Evolutionary conservation across 805 yeast species (phyloP).

Genomic region (Diddensiella santjacobensis): DNA sequence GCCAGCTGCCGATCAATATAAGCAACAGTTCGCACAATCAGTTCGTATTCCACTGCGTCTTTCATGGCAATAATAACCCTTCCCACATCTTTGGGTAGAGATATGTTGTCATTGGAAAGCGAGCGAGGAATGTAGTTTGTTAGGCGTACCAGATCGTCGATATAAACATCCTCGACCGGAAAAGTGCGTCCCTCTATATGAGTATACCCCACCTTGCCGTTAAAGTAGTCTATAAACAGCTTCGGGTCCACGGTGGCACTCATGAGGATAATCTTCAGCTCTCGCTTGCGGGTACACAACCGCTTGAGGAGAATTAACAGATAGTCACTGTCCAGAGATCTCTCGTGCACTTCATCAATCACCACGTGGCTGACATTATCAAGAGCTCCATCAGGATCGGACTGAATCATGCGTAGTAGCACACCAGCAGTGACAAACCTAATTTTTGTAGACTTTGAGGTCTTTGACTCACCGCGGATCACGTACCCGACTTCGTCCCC

Average conservation of each 20-base stretch:
- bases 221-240: conserved; percentile 65
- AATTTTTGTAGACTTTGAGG: conserved; percentile 58
- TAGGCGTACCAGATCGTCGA: conserved; percentile 59
- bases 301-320: conserved; percentile 71
- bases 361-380: conserved; percentile 61
- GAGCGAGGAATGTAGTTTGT: conserved; percentile 46
- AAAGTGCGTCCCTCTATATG: conserved; percentile 93
- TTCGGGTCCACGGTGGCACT: conserved; percentile 85
- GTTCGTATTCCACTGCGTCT: conserved; percentile 62
- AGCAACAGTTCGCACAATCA: conserved; percentile 55
- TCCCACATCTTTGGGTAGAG: conserved; percentile 26
- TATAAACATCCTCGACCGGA: conserved; percentile 74
- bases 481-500: conserved; percentile 85
- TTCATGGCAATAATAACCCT: conserved; percentile 29
- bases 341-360: conserved; percentile 95
- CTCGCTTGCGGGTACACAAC: conserved; percentile 42
- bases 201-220: conserved; percentile 50
- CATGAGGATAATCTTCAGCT: conserved; percentile 75
- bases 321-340: conserved; percentile 88
- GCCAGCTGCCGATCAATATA: conserved; percentile 50
- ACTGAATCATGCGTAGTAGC: conserved; percentile 76
- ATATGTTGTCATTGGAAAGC: conserved; percentile 21
- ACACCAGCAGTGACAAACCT: conserved; percentile 93
- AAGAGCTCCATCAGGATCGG: conserved; percentile 36
- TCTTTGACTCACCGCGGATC: conserved; percentile 83